phyloP scores from a whole-genome alignment of 331 rosid genomes.

The Quercus phellos region DNA sequence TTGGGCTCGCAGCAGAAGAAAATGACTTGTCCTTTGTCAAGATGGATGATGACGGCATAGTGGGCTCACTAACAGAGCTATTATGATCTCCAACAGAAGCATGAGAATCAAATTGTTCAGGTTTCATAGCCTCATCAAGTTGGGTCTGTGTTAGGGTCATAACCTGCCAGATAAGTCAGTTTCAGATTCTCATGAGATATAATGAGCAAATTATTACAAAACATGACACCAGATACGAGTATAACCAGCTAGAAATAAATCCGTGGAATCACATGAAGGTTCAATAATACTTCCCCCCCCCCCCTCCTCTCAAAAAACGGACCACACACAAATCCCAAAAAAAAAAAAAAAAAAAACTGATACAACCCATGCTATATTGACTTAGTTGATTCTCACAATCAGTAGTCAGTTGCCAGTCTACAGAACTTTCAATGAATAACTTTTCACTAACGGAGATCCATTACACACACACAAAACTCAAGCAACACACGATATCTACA shows the following conservation, averaged over 20 bases:
- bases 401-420: background rate
- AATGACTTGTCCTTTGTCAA: slow-evolving; percentile 63
- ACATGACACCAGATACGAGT: background rate
- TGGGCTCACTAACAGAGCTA: slow-evolving; percentile 48
- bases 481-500: background rate
- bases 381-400: background rate
- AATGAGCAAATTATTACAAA: slow-evolving; percentile 5
- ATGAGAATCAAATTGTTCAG: slow-evolving; percentile 71
- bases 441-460: background rate
- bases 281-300: background rate
- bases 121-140: slow-evolving; percentile 94
- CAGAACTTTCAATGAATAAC: background rate
- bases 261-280: background rate
- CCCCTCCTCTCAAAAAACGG: too few species aligned
- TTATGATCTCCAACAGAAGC: slow-evolving; percentile 53
- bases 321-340: too few species aligned
- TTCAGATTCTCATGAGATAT: slow-evolving; percentile 10
- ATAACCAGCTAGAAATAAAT: background rate
- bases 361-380: too few species aligned
- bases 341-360: background rate
- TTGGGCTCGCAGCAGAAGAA: slow-evolving; percentile 65
- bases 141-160: slow-evolving; percentile 90
- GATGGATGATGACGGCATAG: slow-evolving; percentile 65
- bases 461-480: background rate
- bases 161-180: slow-evolving; percentile 47